phyloP scores from a whole-genome alignment of 345 rosid genomes.

The Dipteronia sinensis region DNA sequence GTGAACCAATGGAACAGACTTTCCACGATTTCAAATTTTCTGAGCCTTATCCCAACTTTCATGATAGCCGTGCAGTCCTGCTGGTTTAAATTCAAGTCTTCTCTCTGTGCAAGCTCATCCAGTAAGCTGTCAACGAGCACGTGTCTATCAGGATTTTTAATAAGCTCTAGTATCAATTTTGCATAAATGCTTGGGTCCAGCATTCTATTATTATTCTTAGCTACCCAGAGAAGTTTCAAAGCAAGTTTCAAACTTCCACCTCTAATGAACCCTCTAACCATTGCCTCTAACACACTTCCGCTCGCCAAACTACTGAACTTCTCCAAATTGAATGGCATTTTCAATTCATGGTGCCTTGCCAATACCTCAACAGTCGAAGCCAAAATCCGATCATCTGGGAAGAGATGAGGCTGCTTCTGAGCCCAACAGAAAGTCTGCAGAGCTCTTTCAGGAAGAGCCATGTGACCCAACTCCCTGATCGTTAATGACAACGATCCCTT shows the following conservation, averaged over 20 bases:
- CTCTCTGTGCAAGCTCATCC: constrained; percentile 68
- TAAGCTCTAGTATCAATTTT: constrained; percentile 74
- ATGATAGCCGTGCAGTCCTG: constrained; percentile 78
- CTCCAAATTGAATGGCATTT: constrained; percentile 55
- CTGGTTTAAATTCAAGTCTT: constrained; percentile 63
- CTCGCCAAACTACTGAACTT: constrained; percentile 54
- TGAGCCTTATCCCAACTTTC: constrained; percentile 71
- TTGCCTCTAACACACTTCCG: constrained; percentile 76
- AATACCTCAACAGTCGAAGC: constrained; percentile 74
- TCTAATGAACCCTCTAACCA: constrained; percentile 68
- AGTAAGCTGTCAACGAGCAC: constrained; percentile 49
- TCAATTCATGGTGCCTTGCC: constrained; percentile 61
- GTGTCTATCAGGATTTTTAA: constrained; percentile 70
- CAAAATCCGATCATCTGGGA: constrained; percentile 68
- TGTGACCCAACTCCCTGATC: constrained; percentile 76
- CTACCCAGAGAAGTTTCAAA: constrained; percentile 59
- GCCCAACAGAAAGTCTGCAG: constrained; percentile 87
- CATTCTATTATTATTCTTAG: constrained; percentile 54
- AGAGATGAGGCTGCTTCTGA: constrained; percentile 60
- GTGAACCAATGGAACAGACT: constrained; percentile 67
- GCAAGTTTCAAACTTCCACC: constrained; percentile 73
- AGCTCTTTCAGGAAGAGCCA: constrained; percentile 80
- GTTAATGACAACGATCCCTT: constrained; percentile 78
- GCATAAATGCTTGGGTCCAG: constrained; percentile 65
- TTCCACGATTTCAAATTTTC: constrained; percentile 61